Percentiles rank a stretch among this genome's conserved stretches.
Evolutionary conservation across 2,329 filamentous ascomycete genomes (phyloP).

Genomic region (Aspergillus brasiliensis): DNA sequence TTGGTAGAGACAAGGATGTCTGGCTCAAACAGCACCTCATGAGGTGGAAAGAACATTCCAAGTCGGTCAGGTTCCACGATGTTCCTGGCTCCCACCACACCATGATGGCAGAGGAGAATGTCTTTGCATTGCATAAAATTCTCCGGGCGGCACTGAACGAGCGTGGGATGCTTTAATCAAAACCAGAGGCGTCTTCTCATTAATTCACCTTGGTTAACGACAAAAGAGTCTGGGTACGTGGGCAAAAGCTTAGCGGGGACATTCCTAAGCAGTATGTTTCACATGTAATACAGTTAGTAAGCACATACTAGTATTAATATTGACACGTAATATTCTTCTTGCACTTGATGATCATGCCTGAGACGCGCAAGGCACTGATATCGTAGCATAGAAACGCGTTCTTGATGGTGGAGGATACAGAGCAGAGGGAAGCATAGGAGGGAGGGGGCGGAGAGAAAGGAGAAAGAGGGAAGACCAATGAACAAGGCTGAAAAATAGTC

Average conservation of each 20-base stretch:
- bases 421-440: too few relatives aligned
- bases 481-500: background rate
- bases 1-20: background rate
- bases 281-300: too few relatives aligned
- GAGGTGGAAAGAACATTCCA: background rate
- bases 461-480: background rate
- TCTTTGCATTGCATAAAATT: slow-evolving; percentile 6
- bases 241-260: too few relatives aligned
- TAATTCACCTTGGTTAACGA: too few relatives aligned
- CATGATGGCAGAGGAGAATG: slow-evolving; percentile 1
- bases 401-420: too few relatives aligned
- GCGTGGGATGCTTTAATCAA: background rate
- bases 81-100: slow-evolving; percentile 1
- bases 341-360: too few relatives aligned
- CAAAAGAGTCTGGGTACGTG: too few relatives aligned
- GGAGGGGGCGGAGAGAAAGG: background rate
- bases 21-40: slow-evolving; percentile 5
- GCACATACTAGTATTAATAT: too few relatives aligned
- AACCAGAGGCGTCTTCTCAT: background rate
- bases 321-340: too few relatives aligned
- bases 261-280: too few relatives aligned
- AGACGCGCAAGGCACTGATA: too few relatives aligned
- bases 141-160: background rate
- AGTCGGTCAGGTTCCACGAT: background rate
- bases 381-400: too few relatives aligned